phyloP scores from a whole-genome alignment of 1,284 basidiomycete genomes.

The Tylopilus sp. region DNA sequence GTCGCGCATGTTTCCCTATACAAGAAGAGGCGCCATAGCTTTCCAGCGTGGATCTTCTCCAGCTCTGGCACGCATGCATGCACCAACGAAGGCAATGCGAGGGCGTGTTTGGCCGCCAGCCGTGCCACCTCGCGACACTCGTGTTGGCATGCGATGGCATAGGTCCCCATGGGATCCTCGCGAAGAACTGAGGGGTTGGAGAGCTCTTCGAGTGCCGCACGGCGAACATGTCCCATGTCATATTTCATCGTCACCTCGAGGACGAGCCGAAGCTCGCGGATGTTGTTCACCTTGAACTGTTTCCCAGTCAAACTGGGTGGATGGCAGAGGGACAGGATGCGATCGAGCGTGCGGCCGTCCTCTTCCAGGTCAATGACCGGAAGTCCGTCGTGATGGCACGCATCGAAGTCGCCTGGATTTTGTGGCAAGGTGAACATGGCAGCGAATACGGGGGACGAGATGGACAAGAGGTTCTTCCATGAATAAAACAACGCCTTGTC shows the following conservation, averaged over 20 bases:
- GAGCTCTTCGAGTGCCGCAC: conserved; percentile 6
- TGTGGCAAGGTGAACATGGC: conserved; percentile 28
- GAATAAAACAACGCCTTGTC: conserved; percentile 26
- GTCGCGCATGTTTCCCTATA: conserved; percentile 11
- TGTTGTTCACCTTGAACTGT: background rate
- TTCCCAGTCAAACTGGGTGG: conserved; percentile 8
- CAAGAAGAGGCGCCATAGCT: conserved; percentile 10
- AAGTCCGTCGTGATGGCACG: background rate
- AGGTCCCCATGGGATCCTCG: conserved; percentile 14
- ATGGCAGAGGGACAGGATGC: conserved; percentile 31
- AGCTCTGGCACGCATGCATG: conserved; percentile 10
- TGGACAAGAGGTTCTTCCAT: conserved; percentile 24
- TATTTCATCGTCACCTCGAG: conserved; percentile 20
- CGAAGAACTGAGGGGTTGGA: background rate
- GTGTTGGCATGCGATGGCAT: conserved; percentile 17
- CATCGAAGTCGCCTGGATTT: background rate
- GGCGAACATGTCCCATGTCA: conserved; percentile 14
- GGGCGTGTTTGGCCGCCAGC: conserved; percentile 13
- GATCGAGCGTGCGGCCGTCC: conserved; percentile 22
- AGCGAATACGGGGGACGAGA: conserved; percentile 30
- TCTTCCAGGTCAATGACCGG: conserved; percentile 30
- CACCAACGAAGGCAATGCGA: conserved; percentile 4
- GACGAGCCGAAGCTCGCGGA: conserved; percentile 7
- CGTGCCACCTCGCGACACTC: conserved; percentile 1
- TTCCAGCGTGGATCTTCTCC: conserved; percentile 13